These are phyloP conservation scores for Yamadazyma sp. DNA, from an alignment of 1,139 yeast genomes.

Conservation along the genomic window DNA sequence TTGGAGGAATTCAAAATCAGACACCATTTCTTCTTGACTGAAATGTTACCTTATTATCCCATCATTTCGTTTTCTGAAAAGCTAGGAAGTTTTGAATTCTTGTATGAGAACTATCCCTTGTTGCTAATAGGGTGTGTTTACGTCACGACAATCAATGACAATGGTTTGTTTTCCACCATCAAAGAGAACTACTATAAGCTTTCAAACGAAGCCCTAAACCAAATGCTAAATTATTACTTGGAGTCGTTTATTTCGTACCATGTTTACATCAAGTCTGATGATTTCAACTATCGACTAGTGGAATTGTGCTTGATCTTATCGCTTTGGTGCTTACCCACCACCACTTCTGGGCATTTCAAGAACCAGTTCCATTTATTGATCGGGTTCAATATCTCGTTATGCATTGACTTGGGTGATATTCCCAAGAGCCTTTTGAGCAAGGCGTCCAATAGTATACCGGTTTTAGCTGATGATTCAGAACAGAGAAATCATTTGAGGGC, in stretches of 20 bases:
- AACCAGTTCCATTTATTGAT: conserved; percentile 50
- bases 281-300: conserved; percentile 40
- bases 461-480: conserved; percentile 26
- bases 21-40: conserved; percentile 33
- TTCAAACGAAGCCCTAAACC: conserved; percentile 31
- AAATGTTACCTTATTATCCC: conserved; percentile 49
- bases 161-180: conserved; percentile 20
- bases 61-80: conserved; percentile 40
- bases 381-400: conserved; percentile 45
- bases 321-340: conserved; percentile 52
- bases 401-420: conserved; percentile 48
- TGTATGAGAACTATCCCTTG: conserved; percentile 43
- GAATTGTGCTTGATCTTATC: conserved; percentile 46
- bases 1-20: conserved; percentile 31
- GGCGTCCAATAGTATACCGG: conserved; percentile 15
- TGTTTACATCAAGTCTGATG: conserved; percentile 43
- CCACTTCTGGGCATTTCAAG: conserved; percentile 49
- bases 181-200: conserved; percentile 11
- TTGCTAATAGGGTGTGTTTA: conserved; percentile 47
- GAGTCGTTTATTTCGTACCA: conserved; percentile 47
- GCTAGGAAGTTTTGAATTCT: conserved; percentile 35
- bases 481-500: conserved; percentile 43
- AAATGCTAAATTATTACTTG: conserved; percentile 42
- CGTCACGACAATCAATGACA: conserved; percentile 49
- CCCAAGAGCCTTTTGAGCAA: conserved; percentile 18